Percentiles rank a stretch among this genome's conserved stretches.
Evolutionary conservation across 179 eudicot species (phyloP).

Genomic region (Heliamphora pulchella): DNA sequence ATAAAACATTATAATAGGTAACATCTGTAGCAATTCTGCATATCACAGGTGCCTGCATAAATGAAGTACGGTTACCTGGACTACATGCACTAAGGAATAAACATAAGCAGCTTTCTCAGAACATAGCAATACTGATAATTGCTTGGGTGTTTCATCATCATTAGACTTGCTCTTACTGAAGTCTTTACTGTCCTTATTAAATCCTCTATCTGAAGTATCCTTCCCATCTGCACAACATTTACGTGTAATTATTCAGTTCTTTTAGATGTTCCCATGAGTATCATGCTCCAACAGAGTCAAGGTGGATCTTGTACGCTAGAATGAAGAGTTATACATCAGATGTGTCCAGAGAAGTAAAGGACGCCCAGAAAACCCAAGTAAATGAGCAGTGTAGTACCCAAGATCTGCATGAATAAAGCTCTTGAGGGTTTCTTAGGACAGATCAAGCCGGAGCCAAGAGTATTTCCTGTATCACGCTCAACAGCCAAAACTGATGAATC

Average conservation of each 20-base stretch:
- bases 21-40: neutral
- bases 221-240: constrained; percentile 34
- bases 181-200: constrained; percentile 25
- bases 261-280: neutral
- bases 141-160: constrained; percentile 43
- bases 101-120: constrained; percentile 82
- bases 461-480: constrained; percentile 72
- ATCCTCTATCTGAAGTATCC: constrained; percentile 23
- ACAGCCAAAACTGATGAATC: constrained; percentile 79
- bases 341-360: neutral
- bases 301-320: neutral
- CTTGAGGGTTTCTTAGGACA: constrained; percentile 78
- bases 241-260: neutral
- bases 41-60: constrained; percentile 2
- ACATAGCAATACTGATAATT: constrained; percentile 50
- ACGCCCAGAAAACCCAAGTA: neutral
- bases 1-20: neutral
- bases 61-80: constrained; percentile 32
- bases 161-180: constrained; percentile 27
- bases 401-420: constrained; percentile 66
- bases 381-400: constrained; percentile 40
- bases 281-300: neutral
- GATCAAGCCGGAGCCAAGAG: constrained; percentile 45
- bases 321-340: neutral
- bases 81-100: constrained; percentile 60